Conservation (phyloP, 176 grass and related monocot species). For the Eragrostis nindensis region DNA sequence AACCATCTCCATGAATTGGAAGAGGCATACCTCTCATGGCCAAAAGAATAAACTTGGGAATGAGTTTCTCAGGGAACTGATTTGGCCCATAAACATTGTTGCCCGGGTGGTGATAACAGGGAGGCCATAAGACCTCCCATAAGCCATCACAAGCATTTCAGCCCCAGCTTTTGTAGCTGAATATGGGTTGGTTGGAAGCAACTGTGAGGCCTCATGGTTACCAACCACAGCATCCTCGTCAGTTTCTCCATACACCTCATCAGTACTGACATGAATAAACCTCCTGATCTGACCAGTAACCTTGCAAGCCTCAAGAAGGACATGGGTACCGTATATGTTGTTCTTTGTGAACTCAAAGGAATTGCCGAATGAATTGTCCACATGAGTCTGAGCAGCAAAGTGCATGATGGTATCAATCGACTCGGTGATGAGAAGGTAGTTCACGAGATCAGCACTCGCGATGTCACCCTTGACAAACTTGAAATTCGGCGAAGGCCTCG, state of each 20-base stretch:
- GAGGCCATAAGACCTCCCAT: conserved; percentile 77
- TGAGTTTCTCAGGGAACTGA: conserved; percentile 88
- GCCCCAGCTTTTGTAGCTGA: conserved; percentile 77
- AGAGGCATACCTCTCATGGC: conserved; percentile 66
- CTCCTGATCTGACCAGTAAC: conserved; percentile 76
- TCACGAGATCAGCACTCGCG: conserved; percentile 80
- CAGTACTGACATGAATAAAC: conserved; percentile 87
- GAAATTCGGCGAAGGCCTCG: conserved; percentile 56
- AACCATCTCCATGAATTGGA: conserved; percentile 80
- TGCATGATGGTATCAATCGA: conserved; percentile 90
- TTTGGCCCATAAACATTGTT: conserved; percentile 88
- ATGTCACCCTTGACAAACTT: conserved; percentile 94
- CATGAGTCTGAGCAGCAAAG: conserved; percentile 85
- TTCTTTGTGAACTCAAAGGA: conserved; percentile 91
- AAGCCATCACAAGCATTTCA: conserved; percentile 89
- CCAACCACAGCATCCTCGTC: conserved; percentile 82
- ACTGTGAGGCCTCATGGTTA: conserved; percentile 78
- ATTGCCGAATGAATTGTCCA: conserved; percentile 88
- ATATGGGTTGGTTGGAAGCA: conserved; percentile 79
- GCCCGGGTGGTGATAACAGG: conserved; percentile 81
- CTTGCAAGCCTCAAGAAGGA: conserved; percentile 85
- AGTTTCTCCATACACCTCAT: conserved; percentile 82
- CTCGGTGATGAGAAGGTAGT: conserved; percentile 76
- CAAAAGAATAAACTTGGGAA: conserved; percentile 78
- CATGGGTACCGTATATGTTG: conserved; percentile 85